These are phyloP conservation scores for Primulina tabacum DNA, from an alignment of 257 asterid species.

Conservation along the genomic window DNA sequence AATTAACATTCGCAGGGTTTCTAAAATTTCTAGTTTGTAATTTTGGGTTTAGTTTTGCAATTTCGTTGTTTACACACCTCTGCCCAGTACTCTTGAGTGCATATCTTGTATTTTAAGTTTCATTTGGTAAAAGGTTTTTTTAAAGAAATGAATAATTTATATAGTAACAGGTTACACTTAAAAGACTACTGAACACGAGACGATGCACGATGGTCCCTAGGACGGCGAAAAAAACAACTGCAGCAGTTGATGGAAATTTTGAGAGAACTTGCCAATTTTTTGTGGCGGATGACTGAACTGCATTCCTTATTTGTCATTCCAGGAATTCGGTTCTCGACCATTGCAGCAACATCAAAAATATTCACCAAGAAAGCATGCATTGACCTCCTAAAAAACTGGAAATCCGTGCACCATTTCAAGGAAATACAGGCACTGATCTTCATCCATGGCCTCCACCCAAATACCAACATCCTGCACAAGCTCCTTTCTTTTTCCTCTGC, in stretches of 20 bases:
- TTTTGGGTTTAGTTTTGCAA: not conserved
- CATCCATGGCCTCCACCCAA: slow-evolving; percentile 34
- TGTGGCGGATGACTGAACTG: not conserved
- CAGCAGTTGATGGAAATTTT: not conserved
- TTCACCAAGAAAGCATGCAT: slow-evolving; percentile 32
- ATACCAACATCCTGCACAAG: slow-evolving; percentile 39
- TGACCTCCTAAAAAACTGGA: slow-evolving; percentile 32
- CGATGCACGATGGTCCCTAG: not conserved
- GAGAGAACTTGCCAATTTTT: not conserved
- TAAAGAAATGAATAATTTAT: no score
- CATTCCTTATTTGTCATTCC: not conserved
- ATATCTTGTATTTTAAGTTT: not conserved
- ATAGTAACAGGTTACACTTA: not conserved
- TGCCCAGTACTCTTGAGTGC: not conserved
- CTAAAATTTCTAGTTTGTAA: not conserved
- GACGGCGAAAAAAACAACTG: no score
- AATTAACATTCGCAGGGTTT: not conserved
- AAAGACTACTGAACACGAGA: not conserved
- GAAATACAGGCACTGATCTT: slow-evolving; percentile 43
- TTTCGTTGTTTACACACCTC: not conserved
- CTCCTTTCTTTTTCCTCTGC: slow-evolving; percentile 36
- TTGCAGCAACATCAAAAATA: not conserved
- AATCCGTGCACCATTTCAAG: slow-evolving; percentile 31
- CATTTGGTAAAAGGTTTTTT: not conserved
- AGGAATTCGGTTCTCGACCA: not conserved